Evolutionary conservation across 345 rosid species (phyloP).

Genomic region (Excoecaria cochinchinensis): DNA sequence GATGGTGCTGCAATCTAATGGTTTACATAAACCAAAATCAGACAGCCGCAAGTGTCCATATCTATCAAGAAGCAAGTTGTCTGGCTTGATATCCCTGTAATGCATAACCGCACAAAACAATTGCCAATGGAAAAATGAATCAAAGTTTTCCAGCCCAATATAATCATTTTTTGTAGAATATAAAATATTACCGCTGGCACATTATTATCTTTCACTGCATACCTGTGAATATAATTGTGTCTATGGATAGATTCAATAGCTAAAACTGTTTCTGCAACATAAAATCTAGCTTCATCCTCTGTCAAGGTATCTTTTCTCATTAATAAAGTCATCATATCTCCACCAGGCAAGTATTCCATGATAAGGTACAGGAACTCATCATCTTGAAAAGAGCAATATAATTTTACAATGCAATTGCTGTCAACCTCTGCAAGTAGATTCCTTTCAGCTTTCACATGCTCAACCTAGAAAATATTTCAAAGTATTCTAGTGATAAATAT

Average conservation of each 20-base stretch:
- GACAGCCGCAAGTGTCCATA: conserved; percentile 83
- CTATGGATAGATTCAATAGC: conserved; percentile 92
- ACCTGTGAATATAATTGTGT: conserved; percentile 95
- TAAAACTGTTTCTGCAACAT: conserved; percentile 80
- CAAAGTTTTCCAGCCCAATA: conserved; percentile 4
- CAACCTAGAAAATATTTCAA: conserved; percentile 51
- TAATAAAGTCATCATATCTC: conserved; percentile 96
- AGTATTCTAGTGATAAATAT: conserved; percentile 16
- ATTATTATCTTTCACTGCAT: conserved; percentile 13
- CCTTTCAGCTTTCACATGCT: conserved; percentile 94
- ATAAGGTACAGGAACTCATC: conserved; percentile 84
- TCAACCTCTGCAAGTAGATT: conserved; percentile 96
- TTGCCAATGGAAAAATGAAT: conserved; percentile 9
- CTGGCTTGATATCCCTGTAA: conserved; percentile 88
- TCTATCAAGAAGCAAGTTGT: conserved; percentile 86
- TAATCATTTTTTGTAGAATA: neutral
- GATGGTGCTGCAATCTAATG: conserved; percentile 78
- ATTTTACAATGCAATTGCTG: conserved; percentile 92
- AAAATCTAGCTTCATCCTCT: conserved; percentile 86
- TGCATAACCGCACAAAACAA: conserved; percentile 6
- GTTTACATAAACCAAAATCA: conserved; percentile 95
- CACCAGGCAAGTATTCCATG: conserved; percentile 97
- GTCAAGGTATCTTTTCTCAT: conserved; percentile 94
- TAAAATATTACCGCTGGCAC: neutral
- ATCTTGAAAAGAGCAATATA: conserved; percentile 94